Evolutionary conservation across 257 asterid genomes (phyloP), one percentile per base, ranked within the genome.

Genomic region (Schizonepeta tenuifolia): DNA sequence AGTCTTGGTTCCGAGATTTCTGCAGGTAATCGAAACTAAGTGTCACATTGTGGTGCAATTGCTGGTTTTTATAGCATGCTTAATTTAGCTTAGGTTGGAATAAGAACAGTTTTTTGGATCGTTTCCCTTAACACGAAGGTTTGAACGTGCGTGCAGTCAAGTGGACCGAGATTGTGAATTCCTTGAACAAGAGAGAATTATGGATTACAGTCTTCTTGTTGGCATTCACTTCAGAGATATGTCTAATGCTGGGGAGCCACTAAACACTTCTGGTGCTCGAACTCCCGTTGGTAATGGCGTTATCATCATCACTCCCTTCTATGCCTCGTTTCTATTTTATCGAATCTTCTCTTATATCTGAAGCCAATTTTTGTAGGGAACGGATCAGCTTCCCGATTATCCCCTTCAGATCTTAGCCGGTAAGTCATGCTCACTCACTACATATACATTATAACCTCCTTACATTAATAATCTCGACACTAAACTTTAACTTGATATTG

Each of bases 171-270:
- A 94, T 80, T 83, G 92, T 65, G 99, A 94, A 65, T 91, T 94
- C 80, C 99, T 94, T 69, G 99, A 90, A 78, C 96, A 91, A 58
- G 99, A 88, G 84, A 87, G 97, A 49, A 91, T 94, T 22, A 94
- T 94, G 99, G 97, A 94, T 82, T 94, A 94, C 79, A 94, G 99
- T 67, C 99, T 94, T 65, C 74, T 94, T 49, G 85, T 91, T 3
- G 99, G 99, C 47, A 79, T 94, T 76, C 96, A 94, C 79, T 91
- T 91, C 84, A 80, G 78, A 55, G 87, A 91, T 56, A 77, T 88
- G 78, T 85, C 97, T 7, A 74, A 77, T 22, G 51, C 87, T 9
- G 92, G 97, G 26, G 89, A 84, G 75, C 95, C 93, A 21, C 71
- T 88, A 21, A 73, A 77, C 53, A 69, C 69, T 56, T 78, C 81